Evolutionary conservation across 1,284 basidiomycete species (phyloP).

Genomic region (Leccinum solheimii): DNA sequence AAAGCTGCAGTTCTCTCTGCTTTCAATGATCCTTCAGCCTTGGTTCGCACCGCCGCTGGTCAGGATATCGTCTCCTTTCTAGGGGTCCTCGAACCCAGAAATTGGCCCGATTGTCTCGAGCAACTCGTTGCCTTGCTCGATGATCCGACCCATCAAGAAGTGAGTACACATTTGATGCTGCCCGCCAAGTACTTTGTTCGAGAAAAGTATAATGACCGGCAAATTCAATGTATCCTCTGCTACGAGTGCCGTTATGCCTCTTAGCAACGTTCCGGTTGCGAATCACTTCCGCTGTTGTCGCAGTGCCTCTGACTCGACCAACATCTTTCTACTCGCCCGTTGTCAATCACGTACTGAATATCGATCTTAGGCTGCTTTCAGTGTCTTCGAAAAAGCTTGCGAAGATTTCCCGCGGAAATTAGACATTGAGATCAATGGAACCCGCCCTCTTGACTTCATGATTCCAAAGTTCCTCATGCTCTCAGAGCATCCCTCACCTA

Average conservation of each 20-base stretch:
- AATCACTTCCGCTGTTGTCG: constrained; percentile 4
- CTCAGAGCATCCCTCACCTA: constrained; percentile 79
- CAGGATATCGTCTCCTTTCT: constrained; percentile 90
- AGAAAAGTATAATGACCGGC: constrained; percentile 2
- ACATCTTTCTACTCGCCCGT: constrained; percentile 12
- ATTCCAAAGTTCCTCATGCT: constrained; percentile 92
- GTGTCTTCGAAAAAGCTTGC: constrained; percentile 92
- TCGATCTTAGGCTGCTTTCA: constrained; percentile 79
- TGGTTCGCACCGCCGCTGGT: constrained; percentile 90
- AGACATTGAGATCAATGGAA: constrained; percentile 89
- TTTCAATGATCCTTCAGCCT: constrained; percentile 75
- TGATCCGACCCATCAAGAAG: constrained; percentile 81
- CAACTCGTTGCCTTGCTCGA: constrained; percentile 80
- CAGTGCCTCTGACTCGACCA: constrained; percentile 1
- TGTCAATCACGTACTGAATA: constrained; percentile 24
- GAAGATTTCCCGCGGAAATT: constrained; percentile 97
- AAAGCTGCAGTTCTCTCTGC: constrained; percentile 82
- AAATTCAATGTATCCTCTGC: neutral
- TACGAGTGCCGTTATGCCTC: constrained; percentile 9
- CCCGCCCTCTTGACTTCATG: constrained; percentile 88
- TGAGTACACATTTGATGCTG: constrained; percentile 43
- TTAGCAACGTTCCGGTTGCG: neutral
- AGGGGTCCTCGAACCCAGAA: constrained; percentile 80
- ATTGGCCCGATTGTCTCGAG: constrained; percentile 91
- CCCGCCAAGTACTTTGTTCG: constrained; percentile 4